These are phyloP conservation scores for Aschersonia sp. DNA, from an alignment of 2,329 filamentous ascomycete genomes.

Conservation along the genomic window DNA sequence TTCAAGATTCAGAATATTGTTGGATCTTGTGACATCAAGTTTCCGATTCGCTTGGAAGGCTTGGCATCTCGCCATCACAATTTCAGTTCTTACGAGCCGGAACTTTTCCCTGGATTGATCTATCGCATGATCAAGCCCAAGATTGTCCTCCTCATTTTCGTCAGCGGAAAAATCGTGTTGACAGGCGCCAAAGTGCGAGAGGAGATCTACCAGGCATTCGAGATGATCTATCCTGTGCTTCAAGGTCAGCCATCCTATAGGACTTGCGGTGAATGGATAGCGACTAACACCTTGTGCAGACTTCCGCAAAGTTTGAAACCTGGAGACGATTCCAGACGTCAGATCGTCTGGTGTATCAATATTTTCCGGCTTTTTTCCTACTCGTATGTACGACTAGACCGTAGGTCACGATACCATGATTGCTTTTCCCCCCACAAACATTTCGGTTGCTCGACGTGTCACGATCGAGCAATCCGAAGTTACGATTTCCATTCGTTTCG, in stretches of 20 bases:
- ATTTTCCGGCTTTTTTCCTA: slow-evolving; percentile 10
- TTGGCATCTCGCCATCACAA: slow-evolving; percentile 95
- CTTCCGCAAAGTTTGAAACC: slow-evolving; percentile 40
- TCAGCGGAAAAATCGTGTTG: slow-evolving; percentile 94
- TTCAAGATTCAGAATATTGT: slow-evolving; percentile 99
- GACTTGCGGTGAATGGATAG: background rate
- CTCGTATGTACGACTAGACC: slow-evolving; percentile 25
- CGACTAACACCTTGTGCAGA: slow-evolving; percentile 18
- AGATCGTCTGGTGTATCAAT: slow-evolving; percentile 6
- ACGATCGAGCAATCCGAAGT: slow-evolving; percentile 7
- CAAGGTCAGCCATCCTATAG: slow-evolving; percentile 41
- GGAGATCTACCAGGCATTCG: slow-evolving; percentile 94
- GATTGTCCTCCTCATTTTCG: slow-evolving; percentile 95
- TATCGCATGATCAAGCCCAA: slow-evolving; percentile 99
- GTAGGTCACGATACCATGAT: slow-evolving; percentile 33
- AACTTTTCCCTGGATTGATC: slow-evolving; percentile 96
- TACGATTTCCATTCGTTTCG: slow-evolving; percentile 24
- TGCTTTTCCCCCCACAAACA: slow-evolving; percentile 13
- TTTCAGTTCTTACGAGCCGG: slow-evolving; percentile 97
- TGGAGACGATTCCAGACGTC: slow-evolving; percentile 3
- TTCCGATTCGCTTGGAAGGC: slow-evolving; percentile 93
- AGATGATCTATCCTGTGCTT: slow-evolving; percentile 93
- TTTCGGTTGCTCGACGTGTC: slow-evolving; percentile 10
- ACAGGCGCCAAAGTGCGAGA: slow-evolving; percentile 96
- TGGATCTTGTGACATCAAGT: slow-evolving; percentile 97